Percentiles rank a stretch among this genome's conserved stretches.
Conservation (phyloP, 768 basidiomycete species). For the Podaxis rugospora region DNA sequence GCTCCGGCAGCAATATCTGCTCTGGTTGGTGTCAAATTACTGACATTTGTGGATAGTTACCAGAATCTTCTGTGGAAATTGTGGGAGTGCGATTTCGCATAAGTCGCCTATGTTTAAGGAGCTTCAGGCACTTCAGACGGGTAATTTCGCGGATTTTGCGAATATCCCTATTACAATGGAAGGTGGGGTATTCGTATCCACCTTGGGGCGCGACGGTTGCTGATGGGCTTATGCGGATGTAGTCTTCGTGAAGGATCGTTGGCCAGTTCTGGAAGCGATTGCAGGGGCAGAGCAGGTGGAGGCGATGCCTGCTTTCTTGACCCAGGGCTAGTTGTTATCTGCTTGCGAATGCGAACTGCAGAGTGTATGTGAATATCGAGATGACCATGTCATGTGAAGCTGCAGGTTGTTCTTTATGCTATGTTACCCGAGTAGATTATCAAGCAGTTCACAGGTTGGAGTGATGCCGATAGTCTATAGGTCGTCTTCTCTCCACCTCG, state of each 20-base stretch:
- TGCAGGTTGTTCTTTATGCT: too few relatives aligned
- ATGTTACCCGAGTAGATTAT: too few relatives aligned
- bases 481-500: too few relatives aligned
- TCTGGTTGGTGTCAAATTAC: too few relatives aligned
- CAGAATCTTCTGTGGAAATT: constrained; percentile 34
- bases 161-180: constrained; percentile 26
- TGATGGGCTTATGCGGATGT: not conserved
- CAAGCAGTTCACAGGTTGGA: too few relatives aligned
- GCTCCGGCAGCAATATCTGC: too few relatives aligned
- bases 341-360: too few relatives aligned
- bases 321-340: too few relatives aligned
- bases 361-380: too few relatives aligned
- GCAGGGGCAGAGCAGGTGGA: constrained; percentile 22
- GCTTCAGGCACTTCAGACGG: constrained; percentile 32
- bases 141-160: constrained; percentile 29
- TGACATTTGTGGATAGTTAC: constrained; percentile 19
- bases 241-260: constrained; percentile 35
- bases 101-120: constrained; percentile 29
- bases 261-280: constrained; percentile 21
- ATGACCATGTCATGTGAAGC: too few relatives aligned
- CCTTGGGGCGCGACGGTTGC: too few relatives aligned
- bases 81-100: constrained; percentile 34
- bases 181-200: constrained; percentile 19
- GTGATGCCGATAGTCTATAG: too few relatives aligned
- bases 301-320: not conserved